Evolutionary conservation across 2,329 filamentous ascomycete genomes (phyloP).

Genomic region (Lachnellula subtilissima): DNA sequence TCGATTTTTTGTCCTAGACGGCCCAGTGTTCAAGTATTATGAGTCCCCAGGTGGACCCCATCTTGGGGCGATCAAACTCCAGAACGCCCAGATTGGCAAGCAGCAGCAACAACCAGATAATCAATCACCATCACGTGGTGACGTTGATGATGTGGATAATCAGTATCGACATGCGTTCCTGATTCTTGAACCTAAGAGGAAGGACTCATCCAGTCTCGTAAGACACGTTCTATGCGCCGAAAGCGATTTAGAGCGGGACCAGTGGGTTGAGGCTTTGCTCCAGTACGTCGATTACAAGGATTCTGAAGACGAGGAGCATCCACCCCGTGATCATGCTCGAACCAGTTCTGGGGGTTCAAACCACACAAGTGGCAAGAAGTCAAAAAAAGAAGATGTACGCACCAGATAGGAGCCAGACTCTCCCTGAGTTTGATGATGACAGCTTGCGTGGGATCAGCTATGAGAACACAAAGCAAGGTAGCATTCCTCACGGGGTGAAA

Average conservation of each 20-base stretch:
- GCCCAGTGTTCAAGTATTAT: conserved; percentile 77
- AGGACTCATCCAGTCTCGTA: conserved; percentile 81
- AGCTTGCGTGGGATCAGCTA: conserved; percentile 33
- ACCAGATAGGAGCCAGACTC: conserved; percentile 27
- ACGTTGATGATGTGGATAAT: conserved; percentile 75
- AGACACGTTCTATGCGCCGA: conserved; percentile 95
- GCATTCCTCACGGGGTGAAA: conserved; percentile 29
- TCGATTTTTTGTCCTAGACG: conserved; percentile 64
- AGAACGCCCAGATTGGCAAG: conserved; percentile 88
- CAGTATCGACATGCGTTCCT: conserved; percentile 96
- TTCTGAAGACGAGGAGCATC: conserved; percentile 42
- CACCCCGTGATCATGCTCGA: conserved; percentile 35
- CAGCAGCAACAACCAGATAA: conserved; percentile 61
- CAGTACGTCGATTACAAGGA: conserved; percentile 80
- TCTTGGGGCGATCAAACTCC: conserved; percentile 87
- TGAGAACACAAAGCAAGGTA: conserved; percentile 33
- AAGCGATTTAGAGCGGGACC: conserved; percentile 85
- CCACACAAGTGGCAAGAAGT: conserved; percentile 34
- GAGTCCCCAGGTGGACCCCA: conserved; percentile 87
- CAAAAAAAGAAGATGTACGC: conserved; percentile 42
- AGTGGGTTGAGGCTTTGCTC: conserved; percentile 86
- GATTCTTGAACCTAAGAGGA: conserved; percentile 92
- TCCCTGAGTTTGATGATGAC: conserved; percentile 36
- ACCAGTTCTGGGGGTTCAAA: conserved; percentile 35
- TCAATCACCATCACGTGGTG: conserved; percentile 54